A percentile compares a stretch with the other conserved stretches of the same genome.
phyloP scores from a whole-genome alignment of 805 yeast species.

The Groenewaldozyma salmanticensis region DNA sequence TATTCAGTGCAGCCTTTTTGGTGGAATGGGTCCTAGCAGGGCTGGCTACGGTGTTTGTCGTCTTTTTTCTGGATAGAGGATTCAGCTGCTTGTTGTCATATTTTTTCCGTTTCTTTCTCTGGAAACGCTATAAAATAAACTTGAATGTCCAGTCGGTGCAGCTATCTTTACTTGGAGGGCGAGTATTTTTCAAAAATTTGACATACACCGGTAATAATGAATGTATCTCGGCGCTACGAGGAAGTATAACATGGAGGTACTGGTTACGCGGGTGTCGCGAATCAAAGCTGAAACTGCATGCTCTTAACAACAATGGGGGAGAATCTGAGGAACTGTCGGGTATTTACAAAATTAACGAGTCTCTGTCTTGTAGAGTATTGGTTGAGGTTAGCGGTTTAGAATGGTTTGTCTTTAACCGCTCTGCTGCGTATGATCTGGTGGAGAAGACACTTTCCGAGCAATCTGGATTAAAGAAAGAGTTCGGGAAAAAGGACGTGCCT shows the following conservation, averaged over 20 bases:
- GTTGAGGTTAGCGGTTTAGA: slow-evolving; percentile 70
- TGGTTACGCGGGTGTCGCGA: slow-evolving; percentile 54
- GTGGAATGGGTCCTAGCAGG: slow-evolving; percentile 73
- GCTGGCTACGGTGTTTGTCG: slow-evolving; percentile 47
- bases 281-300: slow-evolving; percentile 17
- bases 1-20: slow-evolving; percentile 62
- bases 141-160: slow-evolving; percentile 65
- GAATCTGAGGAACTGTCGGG: neutral
- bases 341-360: neutral
- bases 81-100: slow-evolving; percentile 52
- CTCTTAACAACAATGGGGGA: slow-evolving; percentile 8
- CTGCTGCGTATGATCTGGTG: slow-evolving; percentile 63
- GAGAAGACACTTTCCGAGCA: slow-evolving; percentile 17
- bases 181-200: slow-evolving; percentile 67
- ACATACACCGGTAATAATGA: slow-evolving; percentile 65
- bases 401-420: slow-evolving; percentile 71
- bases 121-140: slow-evolving; percentile 52
- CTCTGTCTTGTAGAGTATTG: slow-evolving; percentile 20
- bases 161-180: slow-evolving; percentile 73
- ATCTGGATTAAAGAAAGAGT: neutral
- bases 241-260: slow-evolving; percentile 81
- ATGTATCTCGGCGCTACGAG: slow-evolving; percentile 59
- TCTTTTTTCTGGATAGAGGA: slow-evolving; percentile 70
- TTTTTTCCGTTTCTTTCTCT: slow-evolving; percentile 42
- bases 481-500: neutral